phyloP scores from a whole-genome alignment of 2,329 filamentous ascomycete genomes.

The Colletotrichum higginsianum region DNA sequence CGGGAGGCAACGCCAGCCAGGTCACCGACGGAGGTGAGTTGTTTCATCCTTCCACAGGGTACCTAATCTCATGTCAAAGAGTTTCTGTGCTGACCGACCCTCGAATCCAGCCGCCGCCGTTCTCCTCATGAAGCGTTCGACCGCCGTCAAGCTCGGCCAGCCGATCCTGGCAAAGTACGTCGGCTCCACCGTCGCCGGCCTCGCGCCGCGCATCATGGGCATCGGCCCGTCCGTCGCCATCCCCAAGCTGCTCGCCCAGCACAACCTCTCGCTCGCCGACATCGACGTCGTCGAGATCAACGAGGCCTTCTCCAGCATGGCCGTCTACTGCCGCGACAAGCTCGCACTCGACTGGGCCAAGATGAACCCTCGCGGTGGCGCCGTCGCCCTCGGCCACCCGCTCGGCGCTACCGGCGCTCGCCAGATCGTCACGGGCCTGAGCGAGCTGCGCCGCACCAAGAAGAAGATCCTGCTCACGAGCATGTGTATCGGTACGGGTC shows the following conservation, averaged over 20 bases:
- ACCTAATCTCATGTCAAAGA: neutral
- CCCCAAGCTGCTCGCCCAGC: conserved; percentile 87
- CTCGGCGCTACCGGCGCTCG: conserved; percentile 83
- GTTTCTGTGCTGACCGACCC: neutral
- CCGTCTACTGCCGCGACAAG: conserved; percentile 88
- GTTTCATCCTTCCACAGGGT: neutral
- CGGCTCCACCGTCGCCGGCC: conserved; percentile 89
- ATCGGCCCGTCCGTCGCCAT: conserved; percentile 84
- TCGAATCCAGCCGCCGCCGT: conserved; percentile 78
- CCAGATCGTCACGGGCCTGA: conserved; percentile 91
- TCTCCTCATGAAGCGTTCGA: conserved; percentile 94
- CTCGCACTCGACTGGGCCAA: conserved; percentile 80
- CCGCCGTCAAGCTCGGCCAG: conserved; percentile 87
- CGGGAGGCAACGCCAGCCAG: conserved; percentile 94
- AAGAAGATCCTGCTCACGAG: conserved; percentile 93
- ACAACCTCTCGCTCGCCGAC: conserved; percentile 83
- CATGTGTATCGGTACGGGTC: conserved; percentile 85
- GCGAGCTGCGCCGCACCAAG: conserved; percentile 85
- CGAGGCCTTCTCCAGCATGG: conserved; percentile 98
- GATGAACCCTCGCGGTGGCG: conserved; percentile 86
- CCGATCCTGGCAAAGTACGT: conserved; percentile 96
- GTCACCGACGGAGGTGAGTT: conserved; percentile 87
- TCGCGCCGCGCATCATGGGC: conserved; percentile 96
- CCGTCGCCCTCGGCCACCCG: conserved; percentile 87
- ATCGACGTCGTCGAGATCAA: conserved; percentile 95